Evolutionary conservation across 1,284 basidiomycete species (phyloP).

Genomic region (Ustilago cynodontis): DNA sequence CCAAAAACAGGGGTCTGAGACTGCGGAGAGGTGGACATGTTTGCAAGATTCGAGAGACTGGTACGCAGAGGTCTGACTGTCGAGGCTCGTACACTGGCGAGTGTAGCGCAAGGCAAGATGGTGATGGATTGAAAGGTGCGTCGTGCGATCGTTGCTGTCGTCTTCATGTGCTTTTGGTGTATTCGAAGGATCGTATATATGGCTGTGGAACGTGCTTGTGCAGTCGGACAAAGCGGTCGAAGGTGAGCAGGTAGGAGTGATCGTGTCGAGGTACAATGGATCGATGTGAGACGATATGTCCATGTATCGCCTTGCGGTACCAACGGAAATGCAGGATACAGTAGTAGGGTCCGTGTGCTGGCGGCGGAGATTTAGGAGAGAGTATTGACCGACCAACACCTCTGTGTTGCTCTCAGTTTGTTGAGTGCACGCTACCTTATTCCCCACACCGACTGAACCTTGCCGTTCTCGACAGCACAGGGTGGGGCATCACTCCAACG

Average conservation of each 20-base stretch:
- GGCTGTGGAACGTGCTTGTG: not conserved
- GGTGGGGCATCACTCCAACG: too few species aligned
- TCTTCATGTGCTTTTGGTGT: not conserved
- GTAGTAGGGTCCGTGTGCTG: not conserved
- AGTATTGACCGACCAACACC: conserved; percentile 6
- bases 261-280: not conserved
- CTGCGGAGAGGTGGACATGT: conserved; percentile 21
- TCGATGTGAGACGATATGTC: not conserved
- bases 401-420: conserved; percentile 4
- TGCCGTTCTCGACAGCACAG: conserved; percentile 3
- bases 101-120: not conserved
- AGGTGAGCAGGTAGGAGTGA: not conserved
- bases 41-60: not conserved
- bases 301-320: not conserved
- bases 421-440: not conserved
- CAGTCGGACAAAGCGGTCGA: not conserved
- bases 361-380: conserved; percentile 2
- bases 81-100: not conserved
- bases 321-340: not conserved
- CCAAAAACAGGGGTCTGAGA: not conserved
- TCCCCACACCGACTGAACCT: not conserved
- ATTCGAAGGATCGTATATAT: not conserved
- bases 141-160: not conserved
- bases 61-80: not conserved
- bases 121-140: not conserved